Evolutionary conservation across 2,329 filamentous ascomycete genomes (phyloP).

Genomic region (Cladorrhinum sp.): DNA sequence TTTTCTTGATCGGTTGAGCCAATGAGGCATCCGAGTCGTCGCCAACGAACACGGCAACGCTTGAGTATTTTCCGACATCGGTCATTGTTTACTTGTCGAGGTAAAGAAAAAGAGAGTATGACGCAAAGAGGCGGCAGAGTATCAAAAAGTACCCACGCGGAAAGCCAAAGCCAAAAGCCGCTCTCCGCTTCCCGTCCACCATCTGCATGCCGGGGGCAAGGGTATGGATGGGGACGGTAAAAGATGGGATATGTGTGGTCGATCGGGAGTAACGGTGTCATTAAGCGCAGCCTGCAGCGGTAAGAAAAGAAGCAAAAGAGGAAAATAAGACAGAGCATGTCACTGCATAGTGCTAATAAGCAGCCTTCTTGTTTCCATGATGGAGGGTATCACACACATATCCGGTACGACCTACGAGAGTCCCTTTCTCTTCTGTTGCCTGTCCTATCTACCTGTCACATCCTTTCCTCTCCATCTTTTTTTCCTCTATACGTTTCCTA

Average conservation of each 20-base stretch:
- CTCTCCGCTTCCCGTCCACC: slow-evolving; percentile 2
- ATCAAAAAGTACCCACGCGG: not conserved
- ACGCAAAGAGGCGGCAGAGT: not conserved
- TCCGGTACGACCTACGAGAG: not conserved
- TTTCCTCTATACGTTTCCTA: no score
- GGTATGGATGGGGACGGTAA: not conserved
- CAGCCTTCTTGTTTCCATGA: not conserved
- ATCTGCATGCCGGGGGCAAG: slow-evolving; percentile 7
- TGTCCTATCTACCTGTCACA: slow-evolving; percentile 22
- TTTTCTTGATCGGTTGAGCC: not conserved
- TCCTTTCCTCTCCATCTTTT: slow-evolving; percentile 27
- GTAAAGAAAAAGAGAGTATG: not conserved
- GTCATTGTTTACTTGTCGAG: not conserved
- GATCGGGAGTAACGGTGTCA: slow-evolving; percentile 13
- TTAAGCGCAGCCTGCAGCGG: slow-evolving; percentile 18
- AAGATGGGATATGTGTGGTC: slow-evolving; percentile 7
- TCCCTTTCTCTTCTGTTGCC: slow-evolving; percentile 13
- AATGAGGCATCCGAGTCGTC: slow-evolving; percentile 3
- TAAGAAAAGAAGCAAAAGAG: not conserved
- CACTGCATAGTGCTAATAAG: not conserved
- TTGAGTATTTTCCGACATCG: not conserved
- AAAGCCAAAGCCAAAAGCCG: not conserved
- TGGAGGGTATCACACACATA: not conserved
- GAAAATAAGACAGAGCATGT: not conserved
- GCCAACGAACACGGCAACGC: not conserved